These are phyloP conservation scores for Pichia kluyveri DNA, from an alignment of 805 yeast genomes.

Conservation along the genomic window DNA sequence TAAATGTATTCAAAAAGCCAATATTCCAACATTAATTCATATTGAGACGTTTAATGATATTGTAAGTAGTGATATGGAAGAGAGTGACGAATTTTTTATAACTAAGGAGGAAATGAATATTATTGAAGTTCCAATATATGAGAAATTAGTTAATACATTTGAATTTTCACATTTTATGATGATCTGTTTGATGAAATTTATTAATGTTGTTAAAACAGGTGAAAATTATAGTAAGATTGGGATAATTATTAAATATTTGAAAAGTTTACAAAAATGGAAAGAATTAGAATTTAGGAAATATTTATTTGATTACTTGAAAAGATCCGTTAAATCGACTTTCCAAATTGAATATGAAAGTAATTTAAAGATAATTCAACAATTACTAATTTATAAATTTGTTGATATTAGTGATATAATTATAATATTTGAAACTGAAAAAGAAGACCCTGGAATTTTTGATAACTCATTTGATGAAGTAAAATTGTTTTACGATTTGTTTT, in stretches of 20 bases:
- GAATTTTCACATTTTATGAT: constrained; percentile 22
- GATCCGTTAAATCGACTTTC: constrained; percentile 23
- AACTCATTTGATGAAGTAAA: neutral
- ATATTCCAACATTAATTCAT: neutral
- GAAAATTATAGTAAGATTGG: constrained; percentile 8
- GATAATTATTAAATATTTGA: constrained; percentile 13
- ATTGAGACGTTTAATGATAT: neutral
- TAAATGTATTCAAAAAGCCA: constrained; percentile 4
- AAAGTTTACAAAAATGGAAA: constrained; percentile 31
- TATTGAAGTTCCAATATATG: constrained; percentile 21
- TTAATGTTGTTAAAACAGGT: constrained; percentile 17
- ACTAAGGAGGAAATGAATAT: constrained; percentile 7
- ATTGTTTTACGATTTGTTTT: constrained; percentile 20
- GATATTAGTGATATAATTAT: constrained; percentile 27
- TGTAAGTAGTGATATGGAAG: neutral
- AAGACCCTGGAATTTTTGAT: neutral
- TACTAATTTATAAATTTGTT: constrained; percentile 30
- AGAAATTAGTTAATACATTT: constrained; percentile 24
- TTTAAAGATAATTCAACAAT: constrained; percentile 27
- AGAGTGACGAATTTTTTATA: neutral
- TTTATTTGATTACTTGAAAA: constrained; percentile 18
- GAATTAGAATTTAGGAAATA: constrained; percentile 22
- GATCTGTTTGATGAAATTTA: constrained; percentile 19
- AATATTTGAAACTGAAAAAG: constrained; percentile 13
- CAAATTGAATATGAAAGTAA: constrained; percentile 28